phyloP scores from a whole-genome alignment of 1,284 basidiomycete species.

The Malassezia cuniculi region DNA sequence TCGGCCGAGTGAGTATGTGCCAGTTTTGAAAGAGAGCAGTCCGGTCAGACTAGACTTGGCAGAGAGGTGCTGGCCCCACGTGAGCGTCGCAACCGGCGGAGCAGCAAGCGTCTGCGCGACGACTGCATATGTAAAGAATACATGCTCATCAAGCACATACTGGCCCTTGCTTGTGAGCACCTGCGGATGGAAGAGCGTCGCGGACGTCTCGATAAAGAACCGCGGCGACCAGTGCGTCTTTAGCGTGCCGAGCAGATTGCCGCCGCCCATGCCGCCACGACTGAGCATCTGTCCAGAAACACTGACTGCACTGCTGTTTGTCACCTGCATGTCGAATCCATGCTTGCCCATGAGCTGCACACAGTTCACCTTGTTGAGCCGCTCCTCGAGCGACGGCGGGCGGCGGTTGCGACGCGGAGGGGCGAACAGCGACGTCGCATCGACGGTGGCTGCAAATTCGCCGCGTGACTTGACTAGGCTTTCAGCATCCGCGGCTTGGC shows the following conservation, averaged over 20 bases:
- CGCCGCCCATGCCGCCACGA: conserved; percentile 47
- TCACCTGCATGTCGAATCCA: conserved; percentile 35
- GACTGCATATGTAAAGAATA: conserved; percentile 45
- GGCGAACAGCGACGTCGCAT: conserved; percentile 36
- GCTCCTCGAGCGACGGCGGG: conserved; percentile 53
- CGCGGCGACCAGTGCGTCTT: conserved; percentile 56
- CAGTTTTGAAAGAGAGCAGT: conserved; percentile 44
- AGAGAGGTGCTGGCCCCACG: conserved; percentile 47
- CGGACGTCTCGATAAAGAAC: conserved; percentile 45
- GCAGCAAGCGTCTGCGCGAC: conserved; percentile 25
- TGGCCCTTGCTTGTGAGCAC: conserved; percentile 46
- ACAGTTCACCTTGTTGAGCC: conserved; percentile 20
- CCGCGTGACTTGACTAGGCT: conserved; percentile 51
- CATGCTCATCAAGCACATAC: conserved; percentile 47
- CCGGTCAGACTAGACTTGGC: conserved; percentile 26
- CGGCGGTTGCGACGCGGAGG: conserved; percentile 58
- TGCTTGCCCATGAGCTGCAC: conserved; percentile 38
- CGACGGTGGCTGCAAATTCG: conserved; percentile 39
- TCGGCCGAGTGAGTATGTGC: conserved; percentile 46
- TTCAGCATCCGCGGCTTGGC: conserved; percentile 49
- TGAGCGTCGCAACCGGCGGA: conserved; percentile 47
- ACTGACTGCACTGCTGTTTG: conserved; percentile 15
- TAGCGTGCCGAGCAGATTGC: conserved; percentile 53
- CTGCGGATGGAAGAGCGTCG: conserved; percentile 48
- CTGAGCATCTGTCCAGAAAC: conserved; percentile 46